Percentiles rank a stretch among this genome's conserved stretches.
Conservation (phyloP, 129 eudicot genomes). For the Lactuca sativa region DNA sequence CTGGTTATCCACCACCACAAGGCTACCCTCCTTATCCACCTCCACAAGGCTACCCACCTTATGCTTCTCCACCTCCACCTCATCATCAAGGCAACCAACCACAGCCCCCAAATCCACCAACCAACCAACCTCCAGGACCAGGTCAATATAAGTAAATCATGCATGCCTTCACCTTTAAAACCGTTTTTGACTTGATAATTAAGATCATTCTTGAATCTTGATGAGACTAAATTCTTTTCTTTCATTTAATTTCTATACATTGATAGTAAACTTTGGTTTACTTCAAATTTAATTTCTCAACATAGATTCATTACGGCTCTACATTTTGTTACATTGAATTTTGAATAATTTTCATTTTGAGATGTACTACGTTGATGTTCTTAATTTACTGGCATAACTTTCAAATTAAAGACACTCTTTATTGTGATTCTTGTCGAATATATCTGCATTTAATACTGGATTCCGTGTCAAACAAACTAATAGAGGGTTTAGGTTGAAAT, state of each 20-base stretch:
- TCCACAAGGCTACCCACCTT: conserved; percentile 31
- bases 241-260: background rate
- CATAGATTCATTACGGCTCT: background rate
- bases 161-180: background rate
- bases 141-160: conserved; percentile 24
- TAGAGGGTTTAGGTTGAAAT: no score
- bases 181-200: background rate
- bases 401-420: no score
- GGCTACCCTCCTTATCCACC: conserved; percentile 13
- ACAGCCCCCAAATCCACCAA: background rate
- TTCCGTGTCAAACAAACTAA: no score
- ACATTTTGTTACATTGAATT: conserved; percentile 1
- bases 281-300: background rate
- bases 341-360: background rate
- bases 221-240: conserved; percentile 16
- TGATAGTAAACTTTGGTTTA: background rate
- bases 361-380: background rate
- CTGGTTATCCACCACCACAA: conserved; percentile 22
- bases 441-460: no score
- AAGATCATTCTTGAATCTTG: background rate
- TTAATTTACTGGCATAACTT: background rate
- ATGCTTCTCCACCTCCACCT: conserved; percentile 23
- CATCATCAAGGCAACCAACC: conserved; percentile 34
- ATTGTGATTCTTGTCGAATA: no score
- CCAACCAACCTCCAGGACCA: background rate